phyloP scores from a whole-genome alignment of 306 rosid genomes.

The Medicago arabica region DNA sequence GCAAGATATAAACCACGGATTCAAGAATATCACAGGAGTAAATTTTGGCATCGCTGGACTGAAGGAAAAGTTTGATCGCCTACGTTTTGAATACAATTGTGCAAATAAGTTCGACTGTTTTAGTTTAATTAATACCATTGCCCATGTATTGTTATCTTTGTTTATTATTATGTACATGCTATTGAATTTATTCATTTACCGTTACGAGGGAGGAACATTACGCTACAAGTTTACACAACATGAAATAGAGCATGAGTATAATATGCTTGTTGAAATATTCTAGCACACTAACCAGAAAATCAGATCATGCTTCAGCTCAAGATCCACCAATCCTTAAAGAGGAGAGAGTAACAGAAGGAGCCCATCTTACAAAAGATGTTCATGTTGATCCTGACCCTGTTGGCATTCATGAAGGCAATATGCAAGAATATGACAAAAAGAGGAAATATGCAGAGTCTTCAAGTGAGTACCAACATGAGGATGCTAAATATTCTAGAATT shows the following conservation, averaged over 20 bases:
- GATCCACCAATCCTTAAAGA: not conserved
- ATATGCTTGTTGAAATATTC: not conserved
- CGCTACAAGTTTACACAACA: too few relatives aligned
- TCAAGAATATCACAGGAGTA: not conserved
- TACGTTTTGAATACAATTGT: too few relatives aligned
- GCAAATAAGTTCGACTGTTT: not conserved
- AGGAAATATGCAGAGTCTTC: not conserved
- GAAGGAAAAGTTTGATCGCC: too few relatives aligned
- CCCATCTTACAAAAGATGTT: too few relatives aligned
- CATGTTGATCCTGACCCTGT: too few relatives aligned
- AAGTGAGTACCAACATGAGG: not conserved
- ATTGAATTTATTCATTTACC: not conserved
- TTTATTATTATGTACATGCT: not conserved
- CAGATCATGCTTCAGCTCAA: not conserved
- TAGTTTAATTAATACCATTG: too few relatives aligned
- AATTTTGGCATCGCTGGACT: not conserved
- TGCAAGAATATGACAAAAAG: not conserved
- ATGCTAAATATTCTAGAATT: not conserved
- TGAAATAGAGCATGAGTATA: not conserved
- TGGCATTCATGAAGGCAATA: too few relatives aligned
- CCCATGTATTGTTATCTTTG: not conserved
- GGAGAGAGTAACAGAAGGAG: not conserved
- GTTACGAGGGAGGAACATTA: too few relatives aligned
- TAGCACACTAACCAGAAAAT: too few relatives aligned
- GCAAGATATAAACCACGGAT: not conserved